Conservation (phyloP, 2,329 filamentous ascomycete genomes). For the Rhinocladiella mackenziei region DNA sequence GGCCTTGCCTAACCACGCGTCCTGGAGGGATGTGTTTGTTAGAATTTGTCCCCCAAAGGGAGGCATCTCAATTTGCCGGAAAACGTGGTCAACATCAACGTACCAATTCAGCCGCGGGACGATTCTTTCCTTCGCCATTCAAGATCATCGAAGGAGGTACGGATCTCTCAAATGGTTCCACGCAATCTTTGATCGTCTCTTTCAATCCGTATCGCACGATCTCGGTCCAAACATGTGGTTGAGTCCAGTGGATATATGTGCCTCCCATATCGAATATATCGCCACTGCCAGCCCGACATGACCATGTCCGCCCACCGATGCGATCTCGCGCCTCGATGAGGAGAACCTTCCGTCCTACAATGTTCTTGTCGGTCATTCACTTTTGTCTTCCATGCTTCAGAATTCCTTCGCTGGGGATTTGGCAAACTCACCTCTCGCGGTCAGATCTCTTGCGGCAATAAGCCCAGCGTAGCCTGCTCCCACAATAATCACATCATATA, state of each 20-base stretch:
- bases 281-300: conserved; percentile 39
- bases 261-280: conserved; percentile 49
- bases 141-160: background rate
- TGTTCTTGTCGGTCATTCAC: too few relatives aligned
- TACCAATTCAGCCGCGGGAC: background rate
- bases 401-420: too few relatives aligned
- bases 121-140: background rate
- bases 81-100: background rate
- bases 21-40: too few relatives aligned
- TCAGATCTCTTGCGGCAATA: conserved; percentile 32
- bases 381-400: too few relatives aligned
- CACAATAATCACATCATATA: conserved; percentile 27
- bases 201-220: conserved; percentile 45
- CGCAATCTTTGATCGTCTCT: conserved; percentile 35
- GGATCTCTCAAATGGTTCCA: conserved; percentile 31
- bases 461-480: conserved; percentile 36
- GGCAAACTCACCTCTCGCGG: conserved; percentile 26
- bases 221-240: conserved; percentile 44
- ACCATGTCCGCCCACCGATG: conserved; percentile 48
- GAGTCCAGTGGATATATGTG: conserved; percentile 45
- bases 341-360: conserved; percentile 36
- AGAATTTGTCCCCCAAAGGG: too few relatives aligned
- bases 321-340: conserved; percentile 48
- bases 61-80: too few relatives aligned
- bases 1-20: background rate